phyloP scores from a whole-genome alignment of 2,329 filamentous ascomycete species.

The Aspergillus felis region DNA sequence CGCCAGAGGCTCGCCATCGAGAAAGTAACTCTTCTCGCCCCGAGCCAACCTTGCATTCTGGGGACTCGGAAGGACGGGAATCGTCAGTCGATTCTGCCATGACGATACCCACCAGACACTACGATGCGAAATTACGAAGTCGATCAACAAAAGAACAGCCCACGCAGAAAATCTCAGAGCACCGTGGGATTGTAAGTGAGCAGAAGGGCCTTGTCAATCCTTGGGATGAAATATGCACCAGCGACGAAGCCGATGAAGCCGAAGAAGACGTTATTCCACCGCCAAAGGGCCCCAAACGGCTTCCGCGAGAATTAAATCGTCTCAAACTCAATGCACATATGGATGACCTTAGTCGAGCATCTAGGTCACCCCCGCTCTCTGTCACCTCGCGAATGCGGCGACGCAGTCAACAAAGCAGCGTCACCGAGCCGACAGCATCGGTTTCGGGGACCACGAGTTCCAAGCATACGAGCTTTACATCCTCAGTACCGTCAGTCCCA shows the following conservation, averaged over 20 bases:
- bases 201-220: background rate
- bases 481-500: constrained; percentile 24
- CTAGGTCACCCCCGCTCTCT: constrained; percentile 34
- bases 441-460: constrained; percentile 27
- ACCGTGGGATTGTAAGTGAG: background rate
- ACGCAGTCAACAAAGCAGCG: constrained; percentile 28
- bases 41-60: background rate
- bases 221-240: constrained; percentile 10
- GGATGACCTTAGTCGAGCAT: constrained; percentile 20
- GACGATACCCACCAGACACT: constrained; percentile 28
- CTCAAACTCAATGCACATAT: constrained; percentile 7
- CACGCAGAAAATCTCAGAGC: background rate
- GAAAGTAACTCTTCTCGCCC: constrained; percentile 3
- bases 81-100: constrained; percentile 12
- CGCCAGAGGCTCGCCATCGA: constrained; percentile 8
- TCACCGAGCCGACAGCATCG: constrained; percentile 23
- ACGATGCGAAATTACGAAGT: constrained; percentile 25
- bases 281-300: background rate
- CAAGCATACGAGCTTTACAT: constrained; percentile 31
- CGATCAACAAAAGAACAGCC: constrained; percentile 13
- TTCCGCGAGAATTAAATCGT: background rate
- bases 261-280: constrained; percentile 9
- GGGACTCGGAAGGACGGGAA: constrained; percentile 1
- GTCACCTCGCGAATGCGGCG: constrained; percentile 37
- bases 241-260: constrained; percentile 21